These are phyloP conservation scores for Cucurbitaria berberidis DNA, from an alignment of 2,329 filamentous ascomycete species.

Conservation along the genomic window DNA sequence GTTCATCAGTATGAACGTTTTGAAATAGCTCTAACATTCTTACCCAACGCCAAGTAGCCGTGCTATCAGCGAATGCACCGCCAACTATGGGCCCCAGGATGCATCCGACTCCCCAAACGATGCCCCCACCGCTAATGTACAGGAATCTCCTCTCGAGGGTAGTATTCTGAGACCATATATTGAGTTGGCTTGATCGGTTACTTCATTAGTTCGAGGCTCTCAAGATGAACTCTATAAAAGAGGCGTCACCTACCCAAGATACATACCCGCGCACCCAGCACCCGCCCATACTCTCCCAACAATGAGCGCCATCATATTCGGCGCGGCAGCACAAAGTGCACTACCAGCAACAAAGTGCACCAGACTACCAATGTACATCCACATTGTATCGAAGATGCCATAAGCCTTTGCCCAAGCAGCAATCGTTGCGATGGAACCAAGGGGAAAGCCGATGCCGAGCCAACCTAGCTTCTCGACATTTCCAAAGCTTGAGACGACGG, in stretches of 20 bases:
- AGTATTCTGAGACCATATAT: constrained; percentile 36
- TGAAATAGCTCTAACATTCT: neutral
- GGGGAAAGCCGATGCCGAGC: constrained; percentile 38
- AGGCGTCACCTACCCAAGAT: constrained; percentile 44
- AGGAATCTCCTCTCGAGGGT: constrained; percentile 34
- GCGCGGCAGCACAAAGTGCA: constrained; percentile 43
- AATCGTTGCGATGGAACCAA: constrained; percentile 26
- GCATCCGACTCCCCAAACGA: constrained; percentile 54
- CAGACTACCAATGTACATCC: constrained; percentile 27
- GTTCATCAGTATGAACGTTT: neutral
- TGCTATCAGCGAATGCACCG: constrained; percentile 32
- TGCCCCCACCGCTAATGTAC: constrained; percentile 41
- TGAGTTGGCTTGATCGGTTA: constrained; percentile 1
- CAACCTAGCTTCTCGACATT: constrained; percentile 33
- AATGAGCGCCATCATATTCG: constrained; percentile 39
- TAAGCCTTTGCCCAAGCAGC: constrained; percentile 45
- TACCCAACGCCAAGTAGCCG: constrained; percentile 41
- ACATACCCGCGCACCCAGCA: constrained; percentile 53
- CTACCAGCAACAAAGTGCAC: constrained; percentile 38
- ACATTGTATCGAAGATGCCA: constrained; percentile 55
- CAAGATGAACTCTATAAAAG: too few relatives aligned
- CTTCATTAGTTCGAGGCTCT: constrained; percentile 2
- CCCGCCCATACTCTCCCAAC: constrained; percentile 56
- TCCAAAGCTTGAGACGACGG: constrained; percentile 32
- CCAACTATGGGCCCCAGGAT: constrained; percentile 42